Evolutionary conservation across 768 basidiomycete genomes (phyloP), one percentile per base, ranked within the genome.

Genomic region (Leucocoprinus sp.): DNA sequence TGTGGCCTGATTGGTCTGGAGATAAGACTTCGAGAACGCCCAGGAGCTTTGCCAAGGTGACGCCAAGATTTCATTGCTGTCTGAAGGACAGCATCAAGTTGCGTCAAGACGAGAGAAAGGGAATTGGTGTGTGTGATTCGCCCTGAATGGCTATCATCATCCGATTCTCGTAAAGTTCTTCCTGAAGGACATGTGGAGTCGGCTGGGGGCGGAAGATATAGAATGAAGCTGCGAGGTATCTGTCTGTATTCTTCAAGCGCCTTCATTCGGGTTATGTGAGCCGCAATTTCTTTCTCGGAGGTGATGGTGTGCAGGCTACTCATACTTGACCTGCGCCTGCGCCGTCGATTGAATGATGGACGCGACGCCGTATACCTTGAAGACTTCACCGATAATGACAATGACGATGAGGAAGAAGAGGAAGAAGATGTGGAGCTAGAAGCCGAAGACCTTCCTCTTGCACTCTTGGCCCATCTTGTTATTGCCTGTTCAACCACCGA

Each of bases 401-500:
- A 63, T 9, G 67, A 66, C 8, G 67, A 66, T 11, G 66, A 65
- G 22, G 48, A 52, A 8, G 74, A 67, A 2, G 74, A 72, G 0
- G 74, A 67, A 2, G 74, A 72, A 0, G 75, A 58, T 2, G 71
- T 69, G 8, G 69, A 67, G 28, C 64, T 65, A 8, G 59, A 59
- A 23, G 45, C 50, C 3, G 63, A 63, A 2, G 65, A 63, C 55
- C 68, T 70, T 33, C 70, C 68, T 50, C 77, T 57, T 23, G 60
- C 57, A 45, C 62, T 54, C 22, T 50, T 68, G 17, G 83, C 82
- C 84, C 84, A 88, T 49, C 78, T 74, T 28, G 79, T 64, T 48
- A 86, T 84, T 5, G 84, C 84, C 39, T 73, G 69, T 52, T 88
- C 85, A 8, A 86, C 71, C 28, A 82, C 72, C 1, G 80, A 71